A percentile compares a stretch with the other conserved stretches of the same genome.
These are phyloP conservation scores for Gaertneriomyces sp. DNA, from an alignment of 192 early-diverging fungal genomes.

Conservation along the genomic window DNA sequence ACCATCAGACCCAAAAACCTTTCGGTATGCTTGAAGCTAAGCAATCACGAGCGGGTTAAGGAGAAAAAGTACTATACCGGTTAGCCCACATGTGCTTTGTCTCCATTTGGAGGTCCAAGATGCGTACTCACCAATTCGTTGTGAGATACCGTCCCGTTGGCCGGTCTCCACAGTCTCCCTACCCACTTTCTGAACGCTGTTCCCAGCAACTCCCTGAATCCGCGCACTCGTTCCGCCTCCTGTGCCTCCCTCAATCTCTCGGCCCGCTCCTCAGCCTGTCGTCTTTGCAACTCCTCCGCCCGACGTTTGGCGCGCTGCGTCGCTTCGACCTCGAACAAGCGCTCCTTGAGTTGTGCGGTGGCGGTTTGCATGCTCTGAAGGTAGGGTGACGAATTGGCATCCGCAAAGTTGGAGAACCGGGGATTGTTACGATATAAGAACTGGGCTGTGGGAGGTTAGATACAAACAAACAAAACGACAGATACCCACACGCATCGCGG, in stretches of 20 bases:
- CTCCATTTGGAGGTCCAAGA: neutral
- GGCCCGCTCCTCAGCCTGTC: conserved; percentile 40
- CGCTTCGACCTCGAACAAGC: conserved; percentile 44
- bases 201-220: conserved; percentile 39
- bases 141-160: conserved; percentile 32
- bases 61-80: neutral
- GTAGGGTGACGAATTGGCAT: conserved; percentile 37
- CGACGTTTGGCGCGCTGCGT: conserved; percentile 31
- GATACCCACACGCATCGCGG: neutral
- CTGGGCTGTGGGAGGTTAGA: conserved; percentile 46
- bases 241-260: conserved; percentile 30
- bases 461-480: conserved; percentile 8
- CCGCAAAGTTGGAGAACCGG: conserved; percentile 41
- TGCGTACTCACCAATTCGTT: conserved; percentile 38
- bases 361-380: conserved; percentile 32
- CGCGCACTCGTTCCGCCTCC: conserved; percentile 31
- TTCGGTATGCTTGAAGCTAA: conserved; percentile 20
- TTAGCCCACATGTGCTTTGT: neutral
- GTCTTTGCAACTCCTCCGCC: conserved; percentile 39
- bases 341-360: conserved; percentile 32
- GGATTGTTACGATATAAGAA: conserved; percentile 57
- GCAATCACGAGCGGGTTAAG: neutral
- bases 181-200: conserved; percentile 47
- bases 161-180: conserved; percentile 34
- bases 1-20: conserved; percentile 7